Base-by-base conservation (phyloP, 345 rosid genomes). In the Leavenworthia alabamica region DNA sequence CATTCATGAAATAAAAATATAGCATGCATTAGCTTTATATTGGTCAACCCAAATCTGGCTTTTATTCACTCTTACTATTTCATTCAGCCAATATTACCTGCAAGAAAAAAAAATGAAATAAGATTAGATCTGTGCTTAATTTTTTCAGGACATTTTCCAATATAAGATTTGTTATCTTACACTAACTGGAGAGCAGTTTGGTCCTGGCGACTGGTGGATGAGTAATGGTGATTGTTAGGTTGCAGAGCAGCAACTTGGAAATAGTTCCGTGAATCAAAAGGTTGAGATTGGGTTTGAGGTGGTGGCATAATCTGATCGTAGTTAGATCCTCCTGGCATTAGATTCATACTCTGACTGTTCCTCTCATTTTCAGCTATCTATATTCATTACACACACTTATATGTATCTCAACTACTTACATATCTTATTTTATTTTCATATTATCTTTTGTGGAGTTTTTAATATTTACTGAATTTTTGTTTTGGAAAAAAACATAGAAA, bases 361-460 rank as follows among this genome's bases (percentile, higher is more conserved):
- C 95, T 82, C 68, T 93, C 99, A 35, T 81, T 87, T 70, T 93
- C 96, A 8, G 96, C 84, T 52, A 93, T 86, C 96, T 86, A 71
- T n/a, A n/a, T n/a, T 12, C n/a, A 47, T 37, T 35, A 24, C 65
- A 46, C 36, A 62, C 31, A 39, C n/a, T n/a, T n/a, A n/a, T n/a
- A n/a, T n/a, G n/a, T n/a, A n/a, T n/a, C n/a, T n/a, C n/a, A n/a
- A n/a, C n/a, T n/a, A n/a, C n/a, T n/a, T n/a, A n/a, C 16, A 10
- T 7, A 3, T 20, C 35, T 56, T 5, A 8, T 45, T 15, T 35
- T 16, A 45, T 13, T 5, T 1, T 20, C 51, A 29, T 14, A 58
- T 17, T 40, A 6, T 14, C 4, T 14, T 43, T 22, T 20, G 16
- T 26, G 8, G n/a, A n/a, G n/a, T n/a, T 8, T 32, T 16, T 50